Evolutionary conservation across 2,329 filamentous ascomycete genomes (phyloP), one percentile per base, ranked within the genome.

Genomic region (Chrysoporthe cubensis): DNA sequence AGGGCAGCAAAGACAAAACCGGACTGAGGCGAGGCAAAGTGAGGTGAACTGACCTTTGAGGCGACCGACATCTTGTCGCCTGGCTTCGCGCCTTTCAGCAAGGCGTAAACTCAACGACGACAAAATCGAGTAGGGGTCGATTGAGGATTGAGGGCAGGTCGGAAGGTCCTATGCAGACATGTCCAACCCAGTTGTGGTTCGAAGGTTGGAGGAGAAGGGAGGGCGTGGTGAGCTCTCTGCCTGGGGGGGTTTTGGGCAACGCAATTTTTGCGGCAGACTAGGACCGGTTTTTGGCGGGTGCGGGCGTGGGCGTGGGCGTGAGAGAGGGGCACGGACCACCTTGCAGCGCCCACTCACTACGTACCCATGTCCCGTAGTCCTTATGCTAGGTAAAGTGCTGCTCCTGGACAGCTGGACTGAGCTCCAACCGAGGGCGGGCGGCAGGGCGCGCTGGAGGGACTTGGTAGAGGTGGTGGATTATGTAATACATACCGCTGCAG

Each of bases 31-130:
- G 56, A 62, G 54, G 21, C 2, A 50, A 21, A 18, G 21, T 9
- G 40, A 57, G 18, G 42, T 62, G 48, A 71, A 81, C 84, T 71
- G 79, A 88, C 86, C 84, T 87, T 86, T 73, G 84, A 85, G 80
- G 82, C 85, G 84, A 88, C 84, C 82, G 85, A 87, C 85, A 88
- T 88, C 78, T 80, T 87, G 85, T 81, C 84, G 81, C 80, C 80
- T 75, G 78, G 78, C 80, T 81, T 78, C 80, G 84, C 82, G 83
- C 84, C 84, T 85, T 81, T 78, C 76, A 78, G 77, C 76, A 81
- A 83, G 81, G 80, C 80, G 80, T 79, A 76, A 74, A 76, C 77
- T 72, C 77, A 69, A 62, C 69, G 71, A 71, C 70, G 70, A 68
- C 69, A 70, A 71, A 69, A 71, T 71, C 69, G 57, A 48, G 44